Evolutionary conservation across 75 land plant genomes (phyloP), one percentile per base, ranked within the genome.

Genomic region (Picea sitchensis): DNA sequence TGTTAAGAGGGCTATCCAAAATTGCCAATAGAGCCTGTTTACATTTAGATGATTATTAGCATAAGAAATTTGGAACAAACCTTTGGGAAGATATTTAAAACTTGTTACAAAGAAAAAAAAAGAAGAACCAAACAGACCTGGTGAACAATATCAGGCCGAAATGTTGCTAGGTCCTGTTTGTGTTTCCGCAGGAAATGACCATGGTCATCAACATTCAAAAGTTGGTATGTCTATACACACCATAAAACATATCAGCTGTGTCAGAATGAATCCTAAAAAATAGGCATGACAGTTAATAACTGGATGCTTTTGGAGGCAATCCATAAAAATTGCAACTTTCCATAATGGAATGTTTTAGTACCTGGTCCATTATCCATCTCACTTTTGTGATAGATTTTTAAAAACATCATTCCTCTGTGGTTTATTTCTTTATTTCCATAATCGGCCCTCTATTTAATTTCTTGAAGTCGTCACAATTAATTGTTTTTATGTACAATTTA

Each of bases 1-100:
- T 96, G 60, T 91, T 92, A 20, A 96, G 69, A 3, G 93, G 93
- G 81, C 97, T 94, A 79, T 96, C 99, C 12, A 96, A 83, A 65
- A 96, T 92, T 17, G 91, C 85, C 69, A 94, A 80, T 31, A 96
- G 90, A 26, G 99, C 99, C 97, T 96, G 87, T 2, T 44, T 59
- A 8, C 32, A 61, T 38, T 23, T 21, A 78, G 59, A 57, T 18
- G 58, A n/a, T 34, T 18, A 78, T 65, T 13, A 54, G n/a, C n/a
- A 59, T 20, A 17, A 15, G 59, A 31, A 17, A 58, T 58, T 67
- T 65, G 44, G 14, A 62, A 38, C 13, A 3, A 56, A 17, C 61
- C 26, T 17, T 61, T 14, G 20, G 76, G 1, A 18, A 30, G 32
- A 78, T 77, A 63, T 26, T 44, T 17, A 80, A 12, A 56, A 36